Evolutionary conservation across 441 rosid genomes (phyloP), one percentile per base, ranked within the genome.

Genomic region (Pelargonium myrrhifolium): DNA sequence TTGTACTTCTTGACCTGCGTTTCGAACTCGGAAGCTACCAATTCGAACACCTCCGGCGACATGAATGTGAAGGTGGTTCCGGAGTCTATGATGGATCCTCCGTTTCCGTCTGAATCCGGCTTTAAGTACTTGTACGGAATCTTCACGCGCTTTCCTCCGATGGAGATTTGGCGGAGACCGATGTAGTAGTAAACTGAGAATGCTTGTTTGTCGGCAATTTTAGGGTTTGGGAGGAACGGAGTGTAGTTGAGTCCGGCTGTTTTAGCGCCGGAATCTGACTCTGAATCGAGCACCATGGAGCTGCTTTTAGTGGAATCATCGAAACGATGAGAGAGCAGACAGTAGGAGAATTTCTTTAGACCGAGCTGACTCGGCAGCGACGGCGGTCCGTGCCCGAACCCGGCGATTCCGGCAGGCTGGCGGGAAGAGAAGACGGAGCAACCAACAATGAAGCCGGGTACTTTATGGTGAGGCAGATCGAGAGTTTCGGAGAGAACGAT

Each of bases 81-180:
- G 0, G 86, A 86, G 67, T 86, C 90, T 11, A 86, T 72, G 7
- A 86, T 81, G 39, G 78, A 77, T 18, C 90, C 88, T 3, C 90
- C 86, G 15, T 79, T 72, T 18, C 90, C 90, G 6, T 75, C 77
- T 3, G 20, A n/a, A 15, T 71, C 81, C 17, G 75, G 81, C 9
- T 62, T 18, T 2, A 74, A 68, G 21, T 67, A 74, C 71, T 72
- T 69, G 78, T 65, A 64, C 10, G 78, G 76, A 5, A 79, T 42
- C 74, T 66, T 78, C 40, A 86, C 77, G 9, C 43, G 71, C 49
- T 18, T 71, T 31, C 77, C 72, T 0, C 84, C 90, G 5, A 86
- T 78, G 64, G 76, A 72, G 61, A 81, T 78, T 47, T 74, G 67
- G 65, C 78, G 68, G 53, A 86, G 83, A 61, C 81, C 75, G 7